Percentiles rank a stretch among this genome's conserved stretches.
Conservation (phyloP, 2,329 filamentous ascomycete genomes). For the Byssothecium circinans region DNA sequence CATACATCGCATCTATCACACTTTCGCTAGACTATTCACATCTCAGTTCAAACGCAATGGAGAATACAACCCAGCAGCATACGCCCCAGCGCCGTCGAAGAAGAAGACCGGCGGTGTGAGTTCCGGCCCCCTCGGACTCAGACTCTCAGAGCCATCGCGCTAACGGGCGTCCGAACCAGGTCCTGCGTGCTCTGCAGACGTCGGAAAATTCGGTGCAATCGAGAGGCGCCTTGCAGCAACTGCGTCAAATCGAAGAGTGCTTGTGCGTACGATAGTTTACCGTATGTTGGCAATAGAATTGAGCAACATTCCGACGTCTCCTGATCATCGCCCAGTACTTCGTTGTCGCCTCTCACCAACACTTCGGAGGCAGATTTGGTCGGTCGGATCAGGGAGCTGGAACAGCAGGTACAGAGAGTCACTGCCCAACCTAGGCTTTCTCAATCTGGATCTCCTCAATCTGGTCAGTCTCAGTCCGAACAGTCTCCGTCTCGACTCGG, state of each 20-base stretch:
- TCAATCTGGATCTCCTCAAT: too few relatives aligned
- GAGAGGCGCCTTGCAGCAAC: slow-evolving; percentile 60
- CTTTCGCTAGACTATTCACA: not conserved
- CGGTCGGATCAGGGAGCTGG: slow-evolving; percentile 48
- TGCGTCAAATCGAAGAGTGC: slow-evolving; percentile 60
- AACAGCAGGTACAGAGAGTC: slow-evolving; percentile 45
- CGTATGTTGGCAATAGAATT: not conserved
- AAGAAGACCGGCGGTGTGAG: slow-evolving; percentile 50
- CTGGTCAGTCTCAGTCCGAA: too few relatives aligned
- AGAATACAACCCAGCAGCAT: not conserved
- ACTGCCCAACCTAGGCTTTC: not conserved
- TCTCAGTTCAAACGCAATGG: not conserved
- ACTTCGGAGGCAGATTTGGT: slow-evolving; percentile 21
- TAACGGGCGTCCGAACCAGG: slow-evolving; percentile 32
- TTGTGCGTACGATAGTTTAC: slow-evolving; percentile 54
- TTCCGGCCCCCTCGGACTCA: not conserved
- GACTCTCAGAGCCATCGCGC: not conserved
- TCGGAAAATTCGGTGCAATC: slow-evolving; percentile 65
- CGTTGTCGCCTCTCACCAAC: not conserved
- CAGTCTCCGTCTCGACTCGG: too few relatives aligned
- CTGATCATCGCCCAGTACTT: too few relatives aligned
- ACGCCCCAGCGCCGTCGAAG: slow-evolving; percentile 19
- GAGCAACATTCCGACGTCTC: too few relatives aligned
- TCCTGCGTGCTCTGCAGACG: slow-evolving; percentile 61
- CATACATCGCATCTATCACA: too few relatives aligned